phyloP scores from a whole-genome alignment of 2,329 filamentous ascomycete species.

The Colletotrichum limetticola region DNA sequence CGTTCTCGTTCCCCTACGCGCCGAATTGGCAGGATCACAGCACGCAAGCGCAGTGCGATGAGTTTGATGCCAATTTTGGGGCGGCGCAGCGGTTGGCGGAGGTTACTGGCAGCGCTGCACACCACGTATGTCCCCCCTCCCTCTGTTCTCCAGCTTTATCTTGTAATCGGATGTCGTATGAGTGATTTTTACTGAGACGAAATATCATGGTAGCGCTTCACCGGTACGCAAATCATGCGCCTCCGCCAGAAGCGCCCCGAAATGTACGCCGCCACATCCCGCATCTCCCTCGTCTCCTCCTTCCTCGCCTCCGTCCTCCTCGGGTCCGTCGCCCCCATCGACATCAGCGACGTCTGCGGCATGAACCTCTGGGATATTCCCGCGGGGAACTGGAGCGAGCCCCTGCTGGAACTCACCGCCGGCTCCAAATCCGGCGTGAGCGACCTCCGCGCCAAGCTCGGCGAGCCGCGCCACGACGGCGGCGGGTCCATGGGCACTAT shows the following conservation, averaged over 20 bases:
- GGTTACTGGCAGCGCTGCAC: slow-evolving; percentile 89
- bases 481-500: slow-evolving; percentile 81
- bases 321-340: slow-evolving; percentile 86
- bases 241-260: slow-evolving; percentile 84
- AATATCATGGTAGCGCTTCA: slow-evolving; percentile 76
- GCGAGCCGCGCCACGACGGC: slow-evolving; percentile 82
- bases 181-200: slow-evolving; percentile 9
- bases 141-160: neutral
- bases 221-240: slow-evolving; percentile 94
- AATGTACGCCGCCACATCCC: slow-evolving; percentile 81
- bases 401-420: slow-evolving; percentile 79
- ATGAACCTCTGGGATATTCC: slow-evolving; percentile 97
- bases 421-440: slow-evolving; percentile 65
- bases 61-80: slow-evolving; percentile 81
- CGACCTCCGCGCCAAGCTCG: slow-evolving; percentile 82
- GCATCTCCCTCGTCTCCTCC: slow-evolving; percentile 94
- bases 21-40: slow-evolving; percentile 99
- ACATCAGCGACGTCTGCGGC: slow-evolving; percentile 93
- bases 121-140: slow-evolving; percentile 75
- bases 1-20: slow-evolving; percentile 86
- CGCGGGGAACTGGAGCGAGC: slow-evolving; percentile 76
- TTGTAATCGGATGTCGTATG: neutral
- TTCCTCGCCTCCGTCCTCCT: slow-evolving; percentile 93
- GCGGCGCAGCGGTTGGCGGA: slow-evolving; percentile 75
- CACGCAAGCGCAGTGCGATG: slow-evolving; percentile 90